Conservation (phyloP, 2,329 filamentous ascomycete species). For the Cytospora paraplurivora region DNA sequence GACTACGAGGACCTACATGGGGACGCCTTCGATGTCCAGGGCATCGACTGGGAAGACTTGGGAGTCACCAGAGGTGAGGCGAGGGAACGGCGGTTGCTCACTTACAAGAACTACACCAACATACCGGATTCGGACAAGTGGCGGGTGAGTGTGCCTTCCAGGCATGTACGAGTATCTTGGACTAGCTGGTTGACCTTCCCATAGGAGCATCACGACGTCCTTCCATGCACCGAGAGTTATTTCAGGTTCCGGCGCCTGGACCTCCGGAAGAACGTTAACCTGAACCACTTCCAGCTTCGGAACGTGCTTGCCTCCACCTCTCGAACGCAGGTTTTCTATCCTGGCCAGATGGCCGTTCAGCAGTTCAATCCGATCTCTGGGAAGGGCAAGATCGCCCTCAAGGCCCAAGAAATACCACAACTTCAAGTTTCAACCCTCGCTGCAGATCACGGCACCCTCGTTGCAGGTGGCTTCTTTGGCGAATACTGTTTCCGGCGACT, state of each 20-base stretch:
- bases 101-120: conserved; percentile 63
- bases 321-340: conserved; percentile 59
- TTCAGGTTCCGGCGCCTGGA: conserved; percentile 62
- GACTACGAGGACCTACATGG: conserved; percentile 54
- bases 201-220: conserved; percentile 36
- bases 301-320: conserved; percentile 62
- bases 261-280: conserved; percentile 53
- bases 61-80: conserved; percentile 54
- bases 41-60: conserved; percentile 58
- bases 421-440: conserved; percentile 54
- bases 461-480: conserved; percentile 61
- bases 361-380: conserved; percentile 55
- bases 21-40: conserved; percentile 60
- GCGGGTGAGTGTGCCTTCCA: conserved; percentile 46
- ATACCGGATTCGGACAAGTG: conserved; percentile 48
- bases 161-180: background rate
- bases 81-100: conserved; percentile 47
- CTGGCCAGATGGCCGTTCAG: conserved; percentile 51
- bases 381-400: conserved; percentile 47
- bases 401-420: conserved; percentile 29
- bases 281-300: conserved; percentile 68
- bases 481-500: conserved; percentile 55
- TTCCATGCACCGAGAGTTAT: conserved; percentile 50
- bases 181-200: conserved; percentile 22
- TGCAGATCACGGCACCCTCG: conserved; percentile 55